Conservation (phyloP, 257 asterid genomes). For the Leonotis leonurus region DNA sequence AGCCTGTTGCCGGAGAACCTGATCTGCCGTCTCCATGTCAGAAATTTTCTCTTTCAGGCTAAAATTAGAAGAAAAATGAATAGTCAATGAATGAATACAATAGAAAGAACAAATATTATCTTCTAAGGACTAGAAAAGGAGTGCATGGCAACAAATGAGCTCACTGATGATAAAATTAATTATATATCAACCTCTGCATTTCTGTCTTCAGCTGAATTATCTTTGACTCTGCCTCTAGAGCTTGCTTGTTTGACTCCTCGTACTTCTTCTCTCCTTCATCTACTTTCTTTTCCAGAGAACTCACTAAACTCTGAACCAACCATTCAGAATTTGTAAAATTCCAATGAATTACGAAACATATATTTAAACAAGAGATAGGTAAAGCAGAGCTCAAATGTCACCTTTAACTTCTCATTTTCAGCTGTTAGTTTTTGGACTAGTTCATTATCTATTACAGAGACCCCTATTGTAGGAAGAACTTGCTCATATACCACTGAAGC, state of each 20-base stretch:
- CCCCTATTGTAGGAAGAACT: slow-evolving; percentile 21
- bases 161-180: slow-evolving; percentile 4
- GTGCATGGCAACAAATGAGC: not conserved
- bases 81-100: not conserved
- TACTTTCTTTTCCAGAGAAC: slow-evolving; percentile 56
- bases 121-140: not conserved
- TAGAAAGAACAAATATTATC: not conserved
- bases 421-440: slow-evolving; percentile 42
- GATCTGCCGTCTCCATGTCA: slow-evolving; percentile 59
- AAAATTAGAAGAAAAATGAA: slow-evolving; percentile 19
- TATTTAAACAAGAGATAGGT: slow-evolving; percentile 9
- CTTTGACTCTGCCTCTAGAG: slow-evolving; percentile 66
- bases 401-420: slow-evolving; percentile 80
- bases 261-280: slow-evolving; percentile 66
- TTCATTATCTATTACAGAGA: slow-evolving; percentile 47
- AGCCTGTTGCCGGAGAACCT: slow-evolving; percentile 53
- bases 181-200: slow-evolving; percentile 54
- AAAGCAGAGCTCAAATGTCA: slow-evolving; percentile 10
- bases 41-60: slow-evolving; percentile 74
- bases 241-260: slow-evolving; percentile 57
- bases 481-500: slow-evolving; percentile 15
- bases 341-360: slow-evolving; percentile 10
- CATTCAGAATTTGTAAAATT: slow-evolving; percentile 4
- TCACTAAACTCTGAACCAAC: slow-evolving; percentile 49
- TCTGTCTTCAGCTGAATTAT: slow-evolving; percentile 60